Evolutionary conservation across 805 yeast species (phyloP).

Genomic region (Myxozyma melibiosi): DNA sequence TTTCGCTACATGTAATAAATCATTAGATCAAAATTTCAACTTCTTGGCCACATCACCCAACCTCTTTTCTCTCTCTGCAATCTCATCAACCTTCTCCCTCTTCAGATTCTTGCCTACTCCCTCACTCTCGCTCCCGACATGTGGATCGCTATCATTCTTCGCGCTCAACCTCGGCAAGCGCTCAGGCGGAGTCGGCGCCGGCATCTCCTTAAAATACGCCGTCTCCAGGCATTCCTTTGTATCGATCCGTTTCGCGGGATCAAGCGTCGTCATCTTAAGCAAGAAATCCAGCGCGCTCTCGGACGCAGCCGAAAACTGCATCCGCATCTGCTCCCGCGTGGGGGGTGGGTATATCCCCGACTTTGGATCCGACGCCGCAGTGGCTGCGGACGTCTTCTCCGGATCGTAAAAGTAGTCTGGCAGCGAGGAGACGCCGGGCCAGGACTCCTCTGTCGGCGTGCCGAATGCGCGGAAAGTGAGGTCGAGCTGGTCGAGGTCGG

Average conservation of each 20-base stretch:
- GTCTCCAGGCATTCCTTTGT: conserved; percentile 90
- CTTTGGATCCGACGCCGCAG: conserved; percentile 7
- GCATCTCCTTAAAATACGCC: conserved; percentile 61
- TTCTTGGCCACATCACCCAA: conserved; percentile 14
- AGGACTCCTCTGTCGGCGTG: conserved; percentile 85
- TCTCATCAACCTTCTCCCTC: conserved; percentile 5
- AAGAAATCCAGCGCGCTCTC: conserved; percentile 80
- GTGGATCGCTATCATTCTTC: not conserved
- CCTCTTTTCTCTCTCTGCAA: conserved; percentile 1
- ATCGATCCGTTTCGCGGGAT: conserved; percentile 89
- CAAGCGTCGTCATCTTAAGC: conserved; percentile 53
- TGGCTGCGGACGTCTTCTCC: conserved; percentile 36
- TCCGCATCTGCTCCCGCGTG: conserved; percentile 86
- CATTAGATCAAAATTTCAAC: conserved; percentile 3
- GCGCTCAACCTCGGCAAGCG: conserved; percentile 19
- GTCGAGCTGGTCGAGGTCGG: conserved; percentile 85
- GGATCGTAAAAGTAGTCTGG: conserved; percentile 80
- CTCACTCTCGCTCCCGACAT: conserved; percentile 11
- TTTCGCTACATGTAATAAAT: not conserved
- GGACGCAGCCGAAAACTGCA: conserved; percentile 65
- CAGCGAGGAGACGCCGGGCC: conserved; percentile 86
- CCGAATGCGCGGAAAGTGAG: conserved; percentile 96
- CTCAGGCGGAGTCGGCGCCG: conserved; percentile 28
- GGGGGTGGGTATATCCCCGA: conserved; percentile 41
- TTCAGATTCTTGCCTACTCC: not conserved